phyloP scores from a whole-genome alignment of 2,329 filamentous ascomycete genomes.

The Fusarium oligoseptatum region DNA sequence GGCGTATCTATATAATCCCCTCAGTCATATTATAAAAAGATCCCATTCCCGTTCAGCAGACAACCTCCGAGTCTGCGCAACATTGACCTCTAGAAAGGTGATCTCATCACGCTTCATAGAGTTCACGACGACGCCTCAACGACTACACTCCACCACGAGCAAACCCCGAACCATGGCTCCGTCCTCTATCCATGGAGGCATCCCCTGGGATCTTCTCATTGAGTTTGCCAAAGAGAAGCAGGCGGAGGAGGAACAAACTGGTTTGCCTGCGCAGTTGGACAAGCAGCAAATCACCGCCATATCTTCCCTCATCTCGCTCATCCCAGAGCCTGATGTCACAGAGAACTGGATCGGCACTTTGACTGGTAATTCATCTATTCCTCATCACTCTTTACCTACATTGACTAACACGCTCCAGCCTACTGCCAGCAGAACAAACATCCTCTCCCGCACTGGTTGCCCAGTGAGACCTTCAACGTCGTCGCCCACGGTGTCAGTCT shows the following conservation, averaged over 20 bases:
- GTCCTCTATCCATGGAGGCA: neutral
- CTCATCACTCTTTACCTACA: neutral
- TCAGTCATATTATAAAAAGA: slow-evolving; percentile 2
- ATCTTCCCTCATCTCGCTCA: slow-evolving; percentile 53
- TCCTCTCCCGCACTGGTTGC: slow-evolving; percentile 5
- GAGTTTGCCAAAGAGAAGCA: slow-evolving; percentile 35
- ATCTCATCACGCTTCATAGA: slow-evolving; percentile 4
- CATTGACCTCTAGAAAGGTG: neutral
- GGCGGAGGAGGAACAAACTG: slow-evolving; percentile 24
- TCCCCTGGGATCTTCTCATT: slow-evolving; percentile 38
- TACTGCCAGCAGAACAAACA: slow-evolving; percentile 20
- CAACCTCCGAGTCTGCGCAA: neutral
- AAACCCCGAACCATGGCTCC: slow-evolving; percentile 10
- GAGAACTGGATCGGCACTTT: slow-evolving; percentile 50
- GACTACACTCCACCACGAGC: neutral
- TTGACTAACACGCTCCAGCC: slow-evolving; percentile 18
- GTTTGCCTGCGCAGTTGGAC: slow-evolving; percentile 53
- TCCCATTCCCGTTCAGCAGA: neutral
- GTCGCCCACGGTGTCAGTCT: slow-evolving; percentile 25
- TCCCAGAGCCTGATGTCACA: slow-evolving; percentile 45
- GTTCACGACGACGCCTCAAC: neutral
- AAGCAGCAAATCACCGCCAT: slow-evolving; percentile 57
- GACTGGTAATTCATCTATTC: slow-evolving; percentile 35
- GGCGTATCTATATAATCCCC: neutral
- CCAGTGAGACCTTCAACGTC: slow-evolving; percentile 32